These are phyloP conservation scores for Stachybotrys echinatus DNA, from an alignment of 2,329 filamentous ascomycete species.

Conservation along the genomic window DNA sequence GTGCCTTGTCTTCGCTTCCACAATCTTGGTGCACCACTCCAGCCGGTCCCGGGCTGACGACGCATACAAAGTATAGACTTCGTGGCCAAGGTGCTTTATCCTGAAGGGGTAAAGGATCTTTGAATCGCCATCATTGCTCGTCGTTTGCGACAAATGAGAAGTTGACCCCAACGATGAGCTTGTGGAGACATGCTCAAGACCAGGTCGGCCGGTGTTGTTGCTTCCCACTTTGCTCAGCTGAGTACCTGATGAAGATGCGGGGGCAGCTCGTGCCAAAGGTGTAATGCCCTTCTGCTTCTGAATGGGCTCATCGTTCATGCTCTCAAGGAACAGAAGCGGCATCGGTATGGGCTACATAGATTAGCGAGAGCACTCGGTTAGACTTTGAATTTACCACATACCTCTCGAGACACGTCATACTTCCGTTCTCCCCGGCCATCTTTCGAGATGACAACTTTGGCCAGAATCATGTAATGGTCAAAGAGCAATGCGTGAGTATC, in stretches of 20 bases:
- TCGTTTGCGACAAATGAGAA: slow-evolving; percentile 30
- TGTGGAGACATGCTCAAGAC: slow-evolving; percentile 64
- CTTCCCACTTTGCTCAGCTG: slow-evolving; percentile 52
- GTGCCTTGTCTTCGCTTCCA: slow-evolving; percentile 90
- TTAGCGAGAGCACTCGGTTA: slow-evolving; percentile 12
- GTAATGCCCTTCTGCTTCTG: slow-evolving; percentile 75
- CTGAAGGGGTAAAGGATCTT: slow-evolving; percentile 90
- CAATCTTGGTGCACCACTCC: slow-evolving; percentile 91
- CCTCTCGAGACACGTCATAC: slow-evolving; percentile 91
- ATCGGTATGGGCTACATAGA: slow-evolving; percentile 74
- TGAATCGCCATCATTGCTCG: slow-evolving; percentile 66
- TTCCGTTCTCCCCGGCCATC: slow-evolving; percentile 69
- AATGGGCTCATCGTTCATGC: slow-evolving; percentile 84
- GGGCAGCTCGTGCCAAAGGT: slow-evolving; percentile 53
- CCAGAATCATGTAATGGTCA: slow-evolving; percentile 91
- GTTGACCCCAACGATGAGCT: slow-evolving; percentile 57
- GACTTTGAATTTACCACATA: slow-evolving; percentile 29
- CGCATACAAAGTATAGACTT: slow-evolving; percentile 88
- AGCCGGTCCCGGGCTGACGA: slow-evolving; percentile 66
- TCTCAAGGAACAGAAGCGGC: slow-evolving; percentile 90
- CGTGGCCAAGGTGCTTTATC: slow-evolving; percentile 91
- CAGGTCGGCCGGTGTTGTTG: slow-evolving; percentile 48
- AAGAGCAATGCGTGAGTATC: slow-evolving; percentile 92
- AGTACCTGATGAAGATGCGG: slow-evolving; percentile 53
- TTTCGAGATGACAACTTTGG: slow-evolving; percentile 71